Conservation (phyloP, 192 early-diverging fungal species). For the Coemansia guatemalensis region DNA sequence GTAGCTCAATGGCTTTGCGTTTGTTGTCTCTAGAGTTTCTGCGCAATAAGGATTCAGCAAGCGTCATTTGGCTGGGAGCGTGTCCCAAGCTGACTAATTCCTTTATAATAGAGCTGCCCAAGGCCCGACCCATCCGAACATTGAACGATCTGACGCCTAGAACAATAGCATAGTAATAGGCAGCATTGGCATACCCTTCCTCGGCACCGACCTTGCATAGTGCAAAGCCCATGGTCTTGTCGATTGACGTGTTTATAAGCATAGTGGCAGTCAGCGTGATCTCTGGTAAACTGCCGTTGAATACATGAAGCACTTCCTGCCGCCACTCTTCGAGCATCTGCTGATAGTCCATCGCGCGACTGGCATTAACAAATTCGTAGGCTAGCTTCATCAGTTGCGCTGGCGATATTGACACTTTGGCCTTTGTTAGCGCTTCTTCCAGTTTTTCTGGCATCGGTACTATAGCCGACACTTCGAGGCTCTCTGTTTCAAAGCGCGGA, state of each 20-base stretch:
- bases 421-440: constrained; percentile 5
- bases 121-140: not conserved
- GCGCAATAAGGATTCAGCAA: constrained; percentile 17
- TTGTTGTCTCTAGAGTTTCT: constrained; percentile 3
- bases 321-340: constrained; percentile 32
- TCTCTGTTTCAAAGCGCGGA: constrained; percentile 10
- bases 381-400: constrained; percentile 14
- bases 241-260: constrained; percentile 13
- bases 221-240: constrained; percentile 28
- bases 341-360: not conserved
- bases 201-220: constrained; percentile 46
- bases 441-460: constrained; percentile 13
- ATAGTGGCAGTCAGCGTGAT: constrained; percentile 20
- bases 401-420: constrained; percentile 8
- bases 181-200: constrained; percentile 30
- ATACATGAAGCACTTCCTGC: constrained; percentile 13
- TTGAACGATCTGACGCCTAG: constrained; percentile 14
- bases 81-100: constrained; percentile 14
- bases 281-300: constrained; percentile 13
- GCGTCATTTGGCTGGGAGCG: constrained; percentile 13
- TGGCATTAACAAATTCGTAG: constrained; percentile 13
- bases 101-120: constrained; percentile 2
- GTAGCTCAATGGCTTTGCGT: constrained; percentile 11
- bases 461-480: constrained; percentile 6
- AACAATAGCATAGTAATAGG: constrained; percentile 26